These are phyloP conservation scores for Pyrenochaeta sp. DNA, from an alignment of 2,329 filamentous ascomycete genomes.

Conservation along the genomic window DNA sequence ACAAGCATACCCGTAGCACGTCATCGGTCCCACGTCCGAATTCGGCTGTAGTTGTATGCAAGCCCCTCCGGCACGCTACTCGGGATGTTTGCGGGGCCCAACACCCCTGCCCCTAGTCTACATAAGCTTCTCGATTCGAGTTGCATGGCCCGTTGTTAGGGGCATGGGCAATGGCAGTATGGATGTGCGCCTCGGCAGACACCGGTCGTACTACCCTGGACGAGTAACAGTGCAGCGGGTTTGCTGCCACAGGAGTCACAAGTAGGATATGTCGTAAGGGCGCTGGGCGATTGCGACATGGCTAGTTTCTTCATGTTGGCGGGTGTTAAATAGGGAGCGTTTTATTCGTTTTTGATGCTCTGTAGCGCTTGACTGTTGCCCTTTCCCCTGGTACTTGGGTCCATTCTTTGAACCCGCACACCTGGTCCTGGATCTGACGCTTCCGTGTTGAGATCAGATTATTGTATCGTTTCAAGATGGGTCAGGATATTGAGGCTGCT, in stretches of 20 bases:
- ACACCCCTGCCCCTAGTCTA: too few species aligned
- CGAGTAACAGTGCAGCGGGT: constrained; percentile 18
- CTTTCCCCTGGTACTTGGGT: not conserved
- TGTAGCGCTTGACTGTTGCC: not conserved
- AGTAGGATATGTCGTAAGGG: constrained; percentile 19
- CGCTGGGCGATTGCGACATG: constrained; percentile 32
- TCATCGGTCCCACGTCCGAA: constrained; percentile 24
- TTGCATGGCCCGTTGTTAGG: too few species aligned
- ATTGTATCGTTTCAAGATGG: too few species aligned
- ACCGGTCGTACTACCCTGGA: too few species aligned
- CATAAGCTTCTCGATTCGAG: not conserved
- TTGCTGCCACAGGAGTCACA: constrained; percentile 20
- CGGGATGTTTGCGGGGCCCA: too few species aligned
- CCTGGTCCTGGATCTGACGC: too few species aligned
- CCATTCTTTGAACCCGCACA: not conserved
- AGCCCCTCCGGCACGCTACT: not conserved
- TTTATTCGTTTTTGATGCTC: too few species aligned
- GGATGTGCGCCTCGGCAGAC: not conserved
- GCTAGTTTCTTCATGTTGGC: not conserved
- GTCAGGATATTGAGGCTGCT: constrained; percentile 34
- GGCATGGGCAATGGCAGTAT: too few species aligned
- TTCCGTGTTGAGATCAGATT: too few species aligned
- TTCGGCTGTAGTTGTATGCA: too few species aligned
- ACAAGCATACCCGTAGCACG: too few species aligned
- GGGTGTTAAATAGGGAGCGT: constrained; percentile 8